Evolutionary conservation across 805 yeast species (phyloP), one percentile per base, ranked within the genome.

Genomic region (Candida suzukii): DNA sequence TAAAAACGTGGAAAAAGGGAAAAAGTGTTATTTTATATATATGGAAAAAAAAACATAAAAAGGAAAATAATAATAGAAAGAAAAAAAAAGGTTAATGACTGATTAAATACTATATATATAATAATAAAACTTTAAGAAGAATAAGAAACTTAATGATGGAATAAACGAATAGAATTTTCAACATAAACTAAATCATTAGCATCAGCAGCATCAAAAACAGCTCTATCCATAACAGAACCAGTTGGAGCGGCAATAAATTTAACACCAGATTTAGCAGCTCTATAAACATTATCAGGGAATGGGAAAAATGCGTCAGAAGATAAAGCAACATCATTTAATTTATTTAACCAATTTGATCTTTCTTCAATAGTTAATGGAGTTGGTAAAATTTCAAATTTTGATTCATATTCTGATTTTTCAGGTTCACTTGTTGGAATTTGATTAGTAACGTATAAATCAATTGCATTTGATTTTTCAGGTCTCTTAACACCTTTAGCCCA

Each of bases 281-380:
- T 81, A 79, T 91, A 88, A 53, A 93, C 96, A 61, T 93, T 93
- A 67, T 93, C 99, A 51, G 98, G 93, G 93, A 93, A 93, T 68
- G 99, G 99, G 95, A 93, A 93, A 80, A 93, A 93, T 24, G 99
- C 99, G 63, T 93, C 99, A 3, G 97, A 88, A 16, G 96, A 83
- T 54, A 90, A 73, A 12, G 98, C 88, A 43, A 93, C 99, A 54
- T 86, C 80, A 45, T 71, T 77, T 64, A 88, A 75, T 70, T 88
- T 78, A 47, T 68, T 55, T 50, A 83, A 67, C 98, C 98, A 93
- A 56, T 85, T 95, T 49, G 71, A 69, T 68, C 91, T 87, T 73
- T 93, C 99, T 49, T 73, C 79, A 22, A 65, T 67, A 39, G 95
- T 81, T 53, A 93, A 73, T 41, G 96, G 96, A 53, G 68, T 73